phyloP scores from a whole-genome alignment of 441 rosid species.

The Brassica balearica region DNA sequence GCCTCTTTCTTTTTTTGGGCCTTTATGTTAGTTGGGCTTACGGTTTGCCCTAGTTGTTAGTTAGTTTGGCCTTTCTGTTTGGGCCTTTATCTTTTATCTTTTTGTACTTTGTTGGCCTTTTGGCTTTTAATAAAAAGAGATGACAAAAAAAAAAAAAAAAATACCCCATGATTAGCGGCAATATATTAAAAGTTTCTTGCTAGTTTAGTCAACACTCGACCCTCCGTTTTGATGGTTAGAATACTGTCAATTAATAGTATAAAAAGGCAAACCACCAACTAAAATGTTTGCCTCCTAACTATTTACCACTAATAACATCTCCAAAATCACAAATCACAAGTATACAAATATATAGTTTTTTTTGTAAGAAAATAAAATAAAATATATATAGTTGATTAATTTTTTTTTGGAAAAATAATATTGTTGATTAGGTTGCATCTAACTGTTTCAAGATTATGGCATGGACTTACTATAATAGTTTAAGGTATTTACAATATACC shows the following conservation, averaged over 20 bases:
- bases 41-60: neutral
- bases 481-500: neutral
- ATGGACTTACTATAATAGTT: neutral
- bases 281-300: neutral
- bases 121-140: too few species aligned
- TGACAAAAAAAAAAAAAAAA: neutral
- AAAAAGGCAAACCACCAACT: neutral
- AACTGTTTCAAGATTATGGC: neutral
- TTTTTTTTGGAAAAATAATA: too few species aligned
- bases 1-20: neutral
- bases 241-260: neutral
- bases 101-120: too few species aligned
- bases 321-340: neutral
- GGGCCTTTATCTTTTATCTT: too few species aligned
- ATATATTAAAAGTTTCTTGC: neutral
- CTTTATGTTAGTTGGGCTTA: neutral
- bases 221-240: conserved; percentile 7
- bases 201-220: conserved; percentile 30
- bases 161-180: conserved; percentile 28
- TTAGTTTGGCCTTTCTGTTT: neutral
- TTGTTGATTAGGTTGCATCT: neutral
- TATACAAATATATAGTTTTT: too few species aligned
- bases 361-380: too few species aligned
- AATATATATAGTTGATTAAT: neutral
- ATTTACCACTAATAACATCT: neutral